These are phyloP conservation scores for Dorcoceras hygrometricum DNA, from an alignment of 257 asterid species.

Conservation along the genomic window DNA sequence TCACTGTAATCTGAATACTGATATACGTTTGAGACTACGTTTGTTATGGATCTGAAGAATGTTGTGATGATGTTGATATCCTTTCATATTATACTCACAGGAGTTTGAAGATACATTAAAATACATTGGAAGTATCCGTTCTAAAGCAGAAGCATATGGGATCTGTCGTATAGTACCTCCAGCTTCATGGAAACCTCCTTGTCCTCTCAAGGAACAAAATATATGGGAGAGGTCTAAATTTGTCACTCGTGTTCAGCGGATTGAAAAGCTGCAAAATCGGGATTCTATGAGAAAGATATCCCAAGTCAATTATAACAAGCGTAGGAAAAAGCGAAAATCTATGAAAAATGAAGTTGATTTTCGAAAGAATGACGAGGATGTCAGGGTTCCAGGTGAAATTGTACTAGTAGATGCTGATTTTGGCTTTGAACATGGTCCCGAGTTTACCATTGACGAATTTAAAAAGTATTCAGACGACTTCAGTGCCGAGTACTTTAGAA, in stretches of 20 bases:
- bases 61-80: conserved; percentile 22
- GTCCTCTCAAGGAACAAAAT: conserved; percentile 64
- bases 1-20: conserved; percentile 14
- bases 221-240: conserved; percentile 73
- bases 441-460: conserved; percentile 68
- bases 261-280: conserved; percentile 94
- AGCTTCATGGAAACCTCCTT: conserved; percentile 93
- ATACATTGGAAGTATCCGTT: conserved; percentile 77
- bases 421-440: conserved; percentile 98
- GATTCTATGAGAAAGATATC: conserved; percentile 55
- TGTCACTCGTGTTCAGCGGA: conserved; percentile 79
- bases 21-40: not conserved
- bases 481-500: conserved; percentile 72
- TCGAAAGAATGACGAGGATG: conserved; percentile 49
- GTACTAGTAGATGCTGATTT: conserved; percentile 60
- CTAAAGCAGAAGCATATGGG: conserved; percentile 81
- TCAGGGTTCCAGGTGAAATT: conserved; percentile 39
- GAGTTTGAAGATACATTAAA: conserved; percentile 86
- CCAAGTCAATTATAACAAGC: conserved; percentile 57
- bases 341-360: conserved; percentile 47
- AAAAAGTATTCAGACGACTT: conserved; percentile 84
- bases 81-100: conserved; percentile 36
- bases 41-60: conserved; percentile 1
- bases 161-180: conserved; percentile 99
- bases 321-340: conserved; percentile 70